Conservation (phyloP, 768 basidiomycete species). For the Suillus weaverae region DNA sequence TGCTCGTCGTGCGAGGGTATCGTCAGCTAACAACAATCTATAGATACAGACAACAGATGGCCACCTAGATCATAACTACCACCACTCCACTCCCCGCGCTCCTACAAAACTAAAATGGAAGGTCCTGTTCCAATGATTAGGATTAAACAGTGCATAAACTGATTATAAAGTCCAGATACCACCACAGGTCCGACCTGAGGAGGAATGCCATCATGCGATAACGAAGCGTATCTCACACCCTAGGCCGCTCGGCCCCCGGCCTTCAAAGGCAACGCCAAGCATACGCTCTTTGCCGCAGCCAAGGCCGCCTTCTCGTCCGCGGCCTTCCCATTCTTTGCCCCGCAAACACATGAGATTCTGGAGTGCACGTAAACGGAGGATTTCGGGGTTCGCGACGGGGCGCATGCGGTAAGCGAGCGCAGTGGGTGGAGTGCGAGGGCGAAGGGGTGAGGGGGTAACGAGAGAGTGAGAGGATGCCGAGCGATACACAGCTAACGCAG, state of each 20-base stretch:
- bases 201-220: slow-evolving; percentile 22
- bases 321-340: slow-evolving; percentile 49
- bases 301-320: slow-evolving; percentile 47
- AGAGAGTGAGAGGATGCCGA: slow-evolving; percentile 38
- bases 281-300: slow-evolving; percentile 60
- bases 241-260: slow-evolving; percentile 55
- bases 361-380: slow-evolving; percentile 59
- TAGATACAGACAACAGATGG: slow-evolving; percentile 13
- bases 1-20: slow-evolving; percentile 5
- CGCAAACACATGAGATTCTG: slow-evolving; percentile 51
- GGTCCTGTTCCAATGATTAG: slow-evolving; percentile 21
- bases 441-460: slow-evolving; percentile 43
- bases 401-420: slow-evolving; percentile 48
- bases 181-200: slow-evolving; percentile 7
- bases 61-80: background rate
- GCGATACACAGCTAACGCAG: slow-evolving; percentile 21
- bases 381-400: slow-evolving; percentile 59
- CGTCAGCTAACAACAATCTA: slow-evolving; percentile 6
- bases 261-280: slow-evolving; percentile 60
- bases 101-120: background rate
- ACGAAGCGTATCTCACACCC: slow-evolving; percentile 41
- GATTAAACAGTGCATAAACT: slow-evolving; percentile 33
- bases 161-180: slow-evolving; percentile 28
- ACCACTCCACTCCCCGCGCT: background rate
- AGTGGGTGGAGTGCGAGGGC: slow-evolving; percentile 35